Base-by-base conservation (phyloP, 257 asterid species). In the Eustoma russellianum region DNA sequence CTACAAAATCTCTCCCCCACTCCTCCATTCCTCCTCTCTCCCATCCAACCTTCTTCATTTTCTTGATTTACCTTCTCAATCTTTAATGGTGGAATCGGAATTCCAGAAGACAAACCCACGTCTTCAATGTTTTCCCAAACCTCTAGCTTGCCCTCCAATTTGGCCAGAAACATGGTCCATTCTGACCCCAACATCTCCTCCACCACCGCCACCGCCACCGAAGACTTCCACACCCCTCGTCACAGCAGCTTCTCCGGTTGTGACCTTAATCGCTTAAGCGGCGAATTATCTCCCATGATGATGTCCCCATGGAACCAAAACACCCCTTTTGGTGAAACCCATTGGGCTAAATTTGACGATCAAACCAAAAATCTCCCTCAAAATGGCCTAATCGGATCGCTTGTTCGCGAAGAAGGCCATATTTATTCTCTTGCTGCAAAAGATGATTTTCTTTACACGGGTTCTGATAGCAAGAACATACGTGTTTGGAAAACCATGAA, bases 251-350 rank as follows among this genome's bases (percentile, higher is more conserved):
- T 70, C 72, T 65, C 78, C 0, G 75, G 70, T 47, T 76, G 67
- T 48, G 95, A 82, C 40, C 63, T 71, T 7, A 65, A 43, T 49
- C 81, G 86, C 46, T 70, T 53, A 24, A 77, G 88, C 59, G 70
- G 70, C 7, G 90, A 80, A 5, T 75, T 78, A 9, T 86, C 93
- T 4, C 95, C 95, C 1, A 73, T 79, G 64, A 76, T 74, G 90
- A 83, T 86, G 88, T 86, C 95, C 0, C 93, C 95, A 0, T 86
- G 93, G 95, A 86, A 83, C 77, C 88, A 80, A 59, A 72, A 72
- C 16, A 52, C 85, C 0, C 89, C 84, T 0, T 72, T 70, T 17
- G 64, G 55, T 13, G 47, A 55, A 38, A 46, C 77, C 0, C 68
- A 69, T 13, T 77, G 83, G 80, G 15, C 74, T 50, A 52, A 57